Evolutionary conservation across 345 rosid species (phyloP).

Genomic region (Trapa incisa): DNA sequence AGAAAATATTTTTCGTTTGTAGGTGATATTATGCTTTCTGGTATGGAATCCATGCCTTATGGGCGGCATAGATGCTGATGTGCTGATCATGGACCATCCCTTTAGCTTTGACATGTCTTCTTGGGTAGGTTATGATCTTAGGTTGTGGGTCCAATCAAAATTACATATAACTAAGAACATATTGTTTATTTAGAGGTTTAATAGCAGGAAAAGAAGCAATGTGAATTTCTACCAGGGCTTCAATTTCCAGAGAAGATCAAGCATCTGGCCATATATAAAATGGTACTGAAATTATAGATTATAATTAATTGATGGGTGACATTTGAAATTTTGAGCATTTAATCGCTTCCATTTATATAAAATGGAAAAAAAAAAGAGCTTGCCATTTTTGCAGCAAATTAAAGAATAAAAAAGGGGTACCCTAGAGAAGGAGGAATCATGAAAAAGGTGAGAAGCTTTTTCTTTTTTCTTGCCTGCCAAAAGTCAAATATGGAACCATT

Average conservation of each 20-base stretch:
- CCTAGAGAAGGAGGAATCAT: neutral
- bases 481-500: constrained; percentile 58
- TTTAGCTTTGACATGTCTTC: no score
- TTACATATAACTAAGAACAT: no score
- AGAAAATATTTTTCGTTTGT: no score
- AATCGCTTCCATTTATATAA: neutral
- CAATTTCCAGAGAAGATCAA: neutral
- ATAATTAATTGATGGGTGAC: constrained; percentile 45
- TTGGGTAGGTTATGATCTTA: no score
- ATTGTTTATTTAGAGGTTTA: no score
- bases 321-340: constrained; percentile 2
- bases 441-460: constrained; percentile 43
- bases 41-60: no score
- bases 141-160: no score
- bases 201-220: no score
- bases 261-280: constrained; percentile 19
- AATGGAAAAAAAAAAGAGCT: neutral
- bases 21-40: no score
- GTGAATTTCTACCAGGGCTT: neutral
- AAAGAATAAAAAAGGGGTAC: neutral
- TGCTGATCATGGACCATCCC: no score
- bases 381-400: constrained; percentile 2
- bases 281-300: constrained; percentile 30
- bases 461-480: constrained; percentile 14
- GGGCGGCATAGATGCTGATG: no score